Conservation (phyloP, 345 rosid genomes). For the Pistacia vera region DNA sequence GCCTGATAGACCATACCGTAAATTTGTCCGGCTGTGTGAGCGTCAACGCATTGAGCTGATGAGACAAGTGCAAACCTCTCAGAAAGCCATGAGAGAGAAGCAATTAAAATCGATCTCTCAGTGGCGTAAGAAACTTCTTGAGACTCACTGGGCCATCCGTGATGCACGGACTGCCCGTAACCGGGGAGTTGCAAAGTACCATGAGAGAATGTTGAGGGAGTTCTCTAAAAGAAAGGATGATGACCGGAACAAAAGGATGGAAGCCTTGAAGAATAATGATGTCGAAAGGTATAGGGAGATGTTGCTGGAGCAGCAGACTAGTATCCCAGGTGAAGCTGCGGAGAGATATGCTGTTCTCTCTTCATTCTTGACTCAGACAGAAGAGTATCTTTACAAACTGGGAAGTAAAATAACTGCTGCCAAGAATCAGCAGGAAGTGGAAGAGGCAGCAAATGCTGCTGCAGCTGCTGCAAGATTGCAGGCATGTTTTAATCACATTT, state of each 20-base stretch:
- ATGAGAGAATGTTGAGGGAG: slow-evolving; percentile 94
- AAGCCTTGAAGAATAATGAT: slow-evolving; percentile 98
- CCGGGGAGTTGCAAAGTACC: slow-evolving; percentile 99
- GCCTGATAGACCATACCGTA: slow-evolving; percentile 98
- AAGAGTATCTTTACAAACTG: slow-evolving; percentile 90
- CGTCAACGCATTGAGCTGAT: slow-evolving; percentile 92
- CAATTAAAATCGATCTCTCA: slow-evolving; percentile 94
- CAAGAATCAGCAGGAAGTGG: slow-evolving; percentile 97
- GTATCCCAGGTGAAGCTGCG: slow-evolving; percentile 83
- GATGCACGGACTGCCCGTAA: slow-evolving; percentile 99
- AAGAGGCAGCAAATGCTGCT: slow-evolving; percentile 97
- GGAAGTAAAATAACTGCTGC: slow-evolving; percentile 94
- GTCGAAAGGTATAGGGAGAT: slow-evolving; percentile 99
- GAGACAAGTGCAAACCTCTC: slow-evolving; percentile 87
- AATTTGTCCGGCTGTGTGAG: slow-evolving; percentile 96
- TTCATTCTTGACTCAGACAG: slow-evolving; percentile 96
- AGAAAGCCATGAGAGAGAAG: slow-evolving; percentile 85
- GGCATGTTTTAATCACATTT: slow-evolving; percentile 40
- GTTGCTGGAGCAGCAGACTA: slow-evolving; percentile 98
- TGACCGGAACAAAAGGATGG: slow-evolving; percentile 96
- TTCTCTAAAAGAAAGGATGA: slow-evolving; percentile 96
- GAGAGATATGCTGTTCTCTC: slow-evolving; percentile 97
- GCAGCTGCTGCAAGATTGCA: slow-evolving; percentile 90
- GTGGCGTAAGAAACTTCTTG: slow-evolving; percentile 99
- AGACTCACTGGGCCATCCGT: slow-evolving; percentile 97